A percentile compares a stretch with the other conserved stretches of the same genome.
Conservation (phyloP, 352 stramenopile genomes). For the Globisporangium recalcitrans region DNA sequence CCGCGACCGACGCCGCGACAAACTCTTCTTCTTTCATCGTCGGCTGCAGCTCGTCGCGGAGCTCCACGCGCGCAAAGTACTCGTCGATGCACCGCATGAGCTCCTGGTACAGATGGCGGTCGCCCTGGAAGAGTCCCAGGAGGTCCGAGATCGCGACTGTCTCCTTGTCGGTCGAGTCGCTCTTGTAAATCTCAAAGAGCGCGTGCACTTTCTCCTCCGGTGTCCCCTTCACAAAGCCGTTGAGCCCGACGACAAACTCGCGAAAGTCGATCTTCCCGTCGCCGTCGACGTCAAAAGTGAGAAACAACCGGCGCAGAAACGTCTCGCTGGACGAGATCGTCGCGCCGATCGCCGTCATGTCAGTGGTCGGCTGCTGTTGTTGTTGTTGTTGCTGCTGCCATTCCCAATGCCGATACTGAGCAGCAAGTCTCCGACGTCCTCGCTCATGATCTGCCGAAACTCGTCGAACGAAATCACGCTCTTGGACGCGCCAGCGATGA, state of each 20-base stretch:
- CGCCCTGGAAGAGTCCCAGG: slow-evolving; percentile 38
- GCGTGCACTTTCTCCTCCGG: slow-evolving; percentile 36
- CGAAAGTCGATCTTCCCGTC: slow-evolving; percentile 45
- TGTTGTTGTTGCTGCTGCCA: not conserved
- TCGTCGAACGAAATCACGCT: slow-evolving; percentile 36
- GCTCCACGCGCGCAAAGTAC: slow-evolving; percentile 39
- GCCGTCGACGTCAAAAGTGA: slow-evolving; percentile 35
- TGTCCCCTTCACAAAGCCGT: slow-evolving; percentile 33
- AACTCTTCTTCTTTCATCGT: slow-evolving; percentile 42
- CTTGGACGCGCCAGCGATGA: slow-evolving; percentile 28
- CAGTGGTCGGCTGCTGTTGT: not conserved
- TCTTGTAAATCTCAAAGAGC: slow-evolving; percentile 37
- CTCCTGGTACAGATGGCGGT: slow-evolving; percentile 38
- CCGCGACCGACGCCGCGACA: slow-evolving; percentile 26
- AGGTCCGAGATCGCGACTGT: slow-evolving; percentile 38
- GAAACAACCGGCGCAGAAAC: slow-evolving; percentile 38
- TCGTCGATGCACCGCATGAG: slow-evolving; percentile 43
- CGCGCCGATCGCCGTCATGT: slow-evolving; percentile 30
- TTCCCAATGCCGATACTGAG: slow-evolving; percentile 17
- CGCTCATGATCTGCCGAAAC: slow-evolving; percentile 38
- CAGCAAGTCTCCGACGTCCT: slow-evolving; percentile 26
- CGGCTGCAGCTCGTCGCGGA: slow-evolving; percentile 23
- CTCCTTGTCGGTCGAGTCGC: slow-evolving; percentile 16
- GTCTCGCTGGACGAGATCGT: slow-evolving; percentile 43
- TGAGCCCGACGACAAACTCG: slow-evolving; percentile 46